These are phyloP conservation scores for Termitomyces sp. DNA, from an alignment of 768 basidiomycete species.

Conservation along the genomic window DNA sequence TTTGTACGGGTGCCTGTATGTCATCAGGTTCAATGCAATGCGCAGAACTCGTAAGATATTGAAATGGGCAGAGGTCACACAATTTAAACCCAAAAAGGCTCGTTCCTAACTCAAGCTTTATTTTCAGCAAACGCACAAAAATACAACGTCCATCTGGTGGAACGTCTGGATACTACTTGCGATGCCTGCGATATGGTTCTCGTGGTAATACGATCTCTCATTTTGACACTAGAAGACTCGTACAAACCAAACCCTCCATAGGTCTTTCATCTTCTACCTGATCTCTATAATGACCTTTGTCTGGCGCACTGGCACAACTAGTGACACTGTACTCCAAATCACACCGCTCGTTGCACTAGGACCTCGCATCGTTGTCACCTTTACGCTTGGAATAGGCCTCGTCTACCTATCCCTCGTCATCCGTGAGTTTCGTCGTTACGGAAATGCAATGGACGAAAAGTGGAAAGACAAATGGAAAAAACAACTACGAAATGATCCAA, in stretches of 20 bases:
- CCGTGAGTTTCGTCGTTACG: neutral
- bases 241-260: constrained; percentile 18
- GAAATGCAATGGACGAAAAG: neutral
- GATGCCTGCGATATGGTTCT: constrained; percentile 65
- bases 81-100: neutral
- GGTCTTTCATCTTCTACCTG: constrained; percentile 68
- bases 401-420: neutral
- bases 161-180: constrained; percentile 63
- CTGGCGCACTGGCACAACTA: constrained; percentile 71
- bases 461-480: too few relatives aligned
- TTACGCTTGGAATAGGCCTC: neutral
- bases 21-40: constrained; percentile 63
- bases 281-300: constrained; percentile 61
- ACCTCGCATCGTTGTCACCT: constrained; percentile 53
- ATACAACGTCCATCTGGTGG: constrained; percentile 31
- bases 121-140: constrained; percentile 51
- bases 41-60: constrained; percentile 44
- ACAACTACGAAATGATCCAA: too few relatives aligned
- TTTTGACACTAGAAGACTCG: neutral
- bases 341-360: too few relatives aligned
- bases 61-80: constrained; percentile 44
- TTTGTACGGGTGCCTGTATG: too few relatives aligned
- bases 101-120: neutral
- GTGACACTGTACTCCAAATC: too few relatives aligned
- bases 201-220: constrained; percentile 40